Evolutionary conservation across 2,329 filamentous ascomycete species (phyloP).

Genomic region (Pyrenochaeta sp.): DNA sequence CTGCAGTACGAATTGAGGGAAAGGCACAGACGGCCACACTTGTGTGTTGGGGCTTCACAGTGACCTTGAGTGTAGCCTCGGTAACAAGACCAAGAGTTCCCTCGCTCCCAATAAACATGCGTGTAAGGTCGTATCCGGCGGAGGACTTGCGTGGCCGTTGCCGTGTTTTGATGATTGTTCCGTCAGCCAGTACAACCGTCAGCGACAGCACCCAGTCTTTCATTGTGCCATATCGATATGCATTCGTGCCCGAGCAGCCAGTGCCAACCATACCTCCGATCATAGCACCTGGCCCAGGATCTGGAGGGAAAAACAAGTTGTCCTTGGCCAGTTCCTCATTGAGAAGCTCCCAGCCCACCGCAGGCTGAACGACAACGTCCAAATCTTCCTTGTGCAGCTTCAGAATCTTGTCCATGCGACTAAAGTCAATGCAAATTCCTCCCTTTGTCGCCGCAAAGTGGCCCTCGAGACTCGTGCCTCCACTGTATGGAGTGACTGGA

Average conservation of each 20-base stretch:
- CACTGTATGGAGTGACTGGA: conserved; percentile 86
- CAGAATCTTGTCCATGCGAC: conserved; percentile 83
- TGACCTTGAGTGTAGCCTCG: conserved; percentile 88
- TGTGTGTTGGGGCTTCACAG: conserved; percentile 79
- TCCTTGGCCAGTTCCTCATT: conserved; percentile 78
- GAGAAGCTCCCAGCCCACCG: conserved; percentile 84
- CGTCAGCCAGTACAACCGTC: conserved; percentile 89
- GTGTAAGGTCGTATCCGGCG: conserved; percentile 90
- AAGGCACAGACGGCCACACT: conserved; percentile 80
- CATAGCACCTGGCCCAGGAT: conserved; percentile 89
- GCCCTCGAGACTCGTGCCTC: conserved; percentile 88
- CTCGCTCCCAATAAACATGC: conserved; percentile 89
- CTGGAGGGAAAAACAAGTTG: conserved; percentile 89
- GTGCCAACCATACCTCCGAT: conserved; percentile 90
- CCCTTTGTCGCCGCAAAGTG: conserved; percentile 85
- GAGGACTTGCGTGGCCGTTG: conserved; percentile 89
- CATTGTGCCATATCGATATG: conserved; percentile 94
- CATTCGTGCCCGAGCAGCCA: conserved; percentile 82
- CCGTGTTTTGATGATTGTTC: conserved; percentile 87
- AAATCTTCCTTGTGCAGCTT: conserved; percentile 75
- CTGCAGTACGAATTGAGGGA: conserved; percentile 72
- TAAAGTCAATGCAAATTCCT: conserved; percentile 87
- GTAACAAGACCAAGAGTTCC: conserved; percentile 91
- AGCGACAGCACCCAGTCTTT: conserved; percentile 89
- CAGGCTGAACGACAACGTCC: conserved; percentile 67